Percentiles rank a stretch among this genome's conserved stretches.
Conservation (phyloP, 305 asterid genomes). For the Rubia tinctorum region DNA sequence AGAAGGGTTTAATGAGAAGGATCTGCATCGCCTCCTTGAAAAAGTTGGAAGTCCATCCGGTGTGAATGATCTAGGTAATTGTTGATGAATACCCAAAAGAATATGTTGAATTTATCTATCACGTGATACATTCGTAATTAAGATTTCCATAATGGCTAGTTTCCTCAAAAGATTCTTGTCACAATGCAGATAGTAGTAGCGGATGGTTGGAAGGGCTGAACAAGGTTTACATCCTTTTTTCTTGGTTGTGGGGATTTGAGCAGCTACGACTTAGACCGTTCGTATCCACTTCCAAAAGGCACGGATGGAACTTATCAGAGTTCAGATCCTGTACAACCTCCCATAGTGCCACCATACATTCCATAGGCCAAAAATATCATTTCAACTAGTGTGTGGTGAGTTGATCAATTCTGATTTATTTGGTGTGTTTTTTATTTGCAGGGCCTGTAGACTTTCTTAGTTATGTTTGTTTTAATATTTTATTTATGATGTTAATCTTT, state of each 20-base stretch:
- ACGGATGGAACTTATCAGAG: slow-evolving; percentile 75
- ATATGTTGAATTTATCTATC: neutral
- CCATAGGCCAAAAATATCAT: too few relatives aligned
- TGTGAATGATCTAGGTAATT: slow-evolving; percentile 69
- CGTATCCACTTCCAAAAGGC: slow-evolving; percentile 73
- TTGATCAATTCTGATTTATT: too few relatives aligned
- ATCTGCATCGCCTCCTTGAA: slow-evolving; percentile 83
- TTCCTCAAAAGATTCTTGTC: neutral
- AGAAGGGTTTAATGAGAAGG: slow-evolving; percentile 84
- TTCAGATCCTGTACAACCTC: slow-evolving; percentile 92
- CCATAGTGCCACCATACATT: slow-evolving; percentile 97
- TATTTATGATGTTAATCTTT: too few relatives aligned
- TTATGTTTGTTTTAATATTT: too few relatives aligned
- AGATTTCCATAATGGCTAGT: neutral
- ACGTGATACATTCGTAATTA: neutral
- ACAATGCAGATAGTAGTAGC: slow-evolving; percentile 83
- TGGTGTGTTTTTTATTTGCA: too few relatives aligned
- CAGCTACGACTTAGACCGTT: slow-evolving; percentile 88
- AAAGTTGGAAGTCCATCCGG: slow-evolving; percentile 97
- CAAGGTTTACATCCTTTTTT: slow-evolving; percentile 91
- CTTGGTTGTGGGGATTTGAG: slow-evolving; percentile 93
- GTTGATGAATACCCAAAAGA: neutral
- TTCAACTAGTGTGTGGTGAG: too few relatives aligned
- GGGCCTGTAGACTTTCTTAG: too few relatives aligned
- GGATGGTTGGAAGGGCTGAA: slow-evolving; percentile 97